Percentiles rank a stretch among this genome's conserved stretches.
These are phyloP conservation scores for Fusarium sp. DNA, from an alignment of 2,329 filamentous ascomycete genomes.

Conservation along the genomic window DNA sequence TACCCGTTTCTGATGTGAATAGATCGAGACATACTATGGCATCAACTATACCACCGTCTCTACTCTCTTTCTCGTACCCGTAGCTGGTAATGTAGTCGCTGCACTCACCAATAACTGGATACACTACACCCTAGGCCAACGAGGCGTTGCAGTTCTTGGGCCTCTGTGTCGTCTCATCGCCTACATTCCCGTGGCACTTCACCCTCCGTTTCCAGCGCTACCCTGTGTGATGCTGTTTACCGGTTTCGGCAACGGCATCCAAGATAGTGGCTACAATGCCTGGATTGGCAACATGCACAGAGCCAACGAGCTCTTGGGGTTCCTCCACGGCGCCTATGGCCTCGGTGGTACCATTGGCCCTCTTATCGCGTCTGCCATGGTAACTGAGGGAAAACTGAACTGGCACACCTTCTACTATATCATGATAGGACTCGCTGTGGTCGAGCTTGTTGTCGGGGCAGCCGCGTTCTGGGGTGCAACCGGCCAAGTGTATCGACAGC, in stretches of 20 bases:
- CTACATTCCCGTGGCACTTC: constrained; percentile 71
- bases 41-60: constrained; percentile 71
- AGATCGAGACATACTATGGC: constrained; percentile 62
- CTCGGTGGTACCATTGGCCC: constrained; percentile 75
- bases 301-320: constrained; percentile 77
- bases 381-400: constrained; percentile 66
- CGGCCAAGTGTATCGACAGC: constrained; percentile 60
- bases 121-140: constrained; percentile 72
- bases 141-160: constrained; percentile 74
- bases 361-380: constrained; percentile 76
- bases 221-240: constrained; percentile 71
- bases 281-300: constrained; percentile 76
- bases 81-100: constrained; percentile 70
- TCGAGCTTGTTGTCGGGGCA: constrained; percentile 64
- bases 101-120: constrained; percentile 72
- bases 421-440: constrained; percentile 67
- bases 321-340: constrained; percentile 78
- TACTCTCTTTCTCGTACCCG: constrained; percentile 72
- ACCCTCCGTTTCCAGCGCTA: constrained; percentile 75
- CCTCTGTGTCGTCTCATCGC: constrained; percentile 70
- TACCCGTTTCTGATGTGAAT: not conserved
- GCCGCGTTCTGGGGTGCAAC: constrained; percentile 72
- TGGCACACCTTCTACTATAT: constrained; percentile 84
- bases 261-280: constrained; percentile 68
- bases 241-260: constrained; percentile 77